phyloP scores from a whole-genome alignment of 1,284 basidiomycete species.

The Cutaneotrichosporon dermatis region DNA sequence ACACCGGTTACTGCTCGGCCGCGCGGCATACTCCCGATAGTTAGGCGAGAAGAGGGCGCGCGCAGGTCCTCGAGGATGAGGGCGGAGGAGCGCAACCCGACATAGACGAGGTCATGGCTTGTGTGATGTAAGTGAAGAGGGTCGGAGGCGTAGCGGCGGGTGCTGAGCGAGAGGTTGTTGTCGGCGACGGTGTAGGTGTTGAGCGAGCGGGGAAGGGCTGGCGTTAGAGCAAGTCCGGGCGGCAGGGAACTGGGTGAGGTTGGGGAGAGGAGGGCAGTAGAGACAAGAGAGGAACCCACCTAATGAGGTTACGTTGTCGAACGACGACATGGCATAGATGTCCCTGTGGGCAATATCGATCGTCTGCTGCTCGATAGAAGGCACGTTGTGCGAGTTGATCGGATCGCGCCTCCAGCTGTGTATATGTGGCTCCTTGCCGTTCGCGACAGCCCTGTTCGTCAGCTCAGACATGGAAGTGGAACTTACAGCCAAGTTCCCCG shows the following conservation, averaged over 20 bases:
- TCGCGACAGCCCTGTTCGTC: constrained; percentile 13
- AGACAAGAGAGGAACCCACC: constrained; percentile 14
- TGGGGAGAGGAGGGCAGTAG: too few relatives aligned
- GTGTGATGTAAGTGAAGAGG: constrained; percentile 31
- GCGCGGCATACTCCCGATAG: constrained; percentile 8
- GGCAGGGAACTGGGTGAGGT: neutral
- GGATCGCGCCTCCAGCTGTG: constrained; percentile 31
- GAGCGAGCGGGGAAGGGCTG: constrained; percentile 22
- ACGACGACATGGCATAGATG: constrained; percentile 29
- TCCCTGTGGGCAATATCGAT: constrained; percentile 29
- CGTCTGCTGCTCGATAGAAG: constrained; percentile 18
- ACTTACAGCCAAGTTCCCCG: constrained; percentile 37
- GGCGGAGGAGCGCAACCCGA: constrained; percentile 28
- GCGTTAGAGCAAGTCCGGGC: too few relatives aligned
- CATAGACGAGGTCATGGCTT: constrained; percentile 27
- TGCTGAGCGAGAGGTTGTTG: constrained; percentile 7
- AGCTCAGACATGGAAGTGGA: neutral
- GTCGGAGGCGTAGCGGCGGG: constrained; percentile 28
- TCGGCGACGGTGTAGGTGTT: constrained; percentile 19
- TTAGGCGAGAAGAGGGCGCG: neutral
- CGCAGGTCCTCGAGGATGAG: constrained; percentile 32
- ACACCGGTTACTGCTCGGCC: constrained; percentile 37
- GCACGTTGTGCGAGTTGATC: neutral
- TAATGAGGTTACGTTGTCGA: constrained; percentile 33
- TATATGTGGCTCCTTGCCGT: constrained; percentile 34